Evolutionary conservation across 345 rosid species (phyloP).

Genomic region (Fremontodendron californicum): DNA sequence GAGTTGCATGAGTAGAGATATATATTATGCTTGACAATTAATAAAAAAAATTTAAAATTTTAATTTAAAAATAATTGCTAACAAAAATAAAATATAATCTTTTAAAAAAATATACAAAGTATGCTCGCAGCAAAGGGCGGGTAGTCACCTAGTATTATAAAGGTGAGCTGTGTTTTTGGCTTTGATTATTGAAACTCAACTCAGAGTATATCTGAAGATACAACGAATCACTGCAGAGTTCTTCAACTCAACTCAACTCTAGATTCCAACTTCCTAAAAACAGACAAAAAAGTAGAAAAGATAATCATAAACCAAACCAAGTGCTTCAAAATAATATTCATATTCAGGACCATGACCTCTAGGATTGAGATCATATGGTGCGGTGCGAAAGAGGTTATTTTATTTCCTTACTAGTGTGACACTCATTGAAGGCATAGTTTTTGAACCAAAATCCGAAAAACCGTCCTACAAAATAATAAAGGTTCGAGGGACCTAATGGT

Average conservation of each 20-base stretch:
- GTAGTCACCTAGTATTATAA: too few relatives aligned
- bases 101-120: too few relatives aligned
- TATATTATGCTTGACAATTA: too few relatives aligned
- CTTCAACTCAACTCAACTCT: neutral
- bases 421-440: neutral
- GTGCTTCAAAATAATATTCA: neutral
- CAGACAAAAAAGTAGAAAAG: neutral
- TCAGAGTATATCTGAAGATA: conserved; percentile 13
- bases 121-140: too few relatives aligned
- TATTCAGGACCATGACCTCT: neutral
- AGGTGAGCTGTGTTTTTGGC: conserved; percentile 16
- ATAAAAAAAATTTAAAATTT: too few relatives aligned
- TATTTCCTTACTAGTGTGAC: neutral
- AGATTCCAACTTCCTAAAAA: neutral
- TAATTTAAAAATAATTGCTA: too few relatives aligned
- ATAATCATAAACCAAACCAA: too few relatives aligned
- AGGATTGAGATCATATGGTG: neutral
- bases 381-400: neutral
- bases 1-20: too few relatives aligned
- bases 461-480: too few relatives aligned
- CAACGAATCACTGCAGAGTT: neutral
- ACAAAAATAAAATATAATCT: too few relatives aligned
- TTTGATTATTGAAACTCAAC: conserved; percentile 22
- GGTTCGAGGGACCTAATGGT: too few relatives aligned
- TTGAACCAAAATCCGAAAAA: neutral